Conservation (phyloP, 371 early-diverging fungal species). For the Actinomortierella wolfii region DNA sequence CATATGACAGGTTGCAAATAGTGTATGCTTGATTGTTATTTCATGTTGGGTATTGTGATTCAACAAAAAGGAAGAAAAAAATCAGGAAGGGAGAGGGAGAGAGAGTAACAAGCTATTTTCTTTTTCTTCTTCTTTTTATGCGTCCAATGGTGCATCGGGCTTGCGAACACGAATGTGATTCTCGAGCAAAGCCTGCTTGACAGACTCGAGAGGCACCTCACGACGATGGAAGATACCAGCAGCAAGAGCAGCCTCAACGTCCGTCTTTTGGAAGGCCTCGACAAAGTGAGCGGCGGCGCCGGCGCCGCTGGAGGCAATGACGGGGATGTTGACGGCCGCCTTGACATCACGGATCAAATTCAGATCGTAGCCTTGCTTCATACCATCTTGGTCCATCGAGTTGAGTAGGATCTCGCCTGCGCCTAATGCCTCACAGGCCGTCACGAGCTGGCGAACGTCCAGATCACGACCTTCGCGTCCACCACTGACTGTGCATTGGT, state of each 20-base stretch:
- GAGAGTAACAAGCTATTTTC: too few relatives aligned
- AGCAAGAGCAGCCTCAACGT: constrained; percentile 95
- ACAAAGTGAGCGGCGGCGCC: constrained; percentile 86
- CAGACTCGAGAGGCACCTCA: constrained; percentile 86
- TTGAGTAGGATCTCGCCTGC: constrained; percentile 96
- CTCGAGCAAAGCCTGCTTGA: constrained; percentile 58
- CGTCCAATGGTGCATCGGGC: constrained; percentile 25
- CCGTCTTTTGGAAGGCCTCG: constrained; percentile 80
- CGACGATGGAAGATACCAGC: constrained; percentile 97
- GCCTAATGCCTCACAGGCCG: constrained; percentile 87
- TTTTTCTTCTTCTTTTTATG: constrained; percentile 1
- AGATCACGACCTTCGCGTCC: constrained; percentile 94
- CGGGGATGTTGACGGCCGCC: constrained; percentile 83
- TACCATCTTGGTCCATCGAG: constrained; percentile 98
- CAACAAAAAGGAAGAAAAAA: too few relatives aligned
- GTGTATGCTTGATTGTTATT: too few relatives aligned
- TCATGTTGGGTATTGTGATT: too few relatives aligned
- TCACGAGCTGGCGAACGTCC: constrained; percentile 90
- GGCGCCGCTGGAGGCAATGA: constrained; percentile 97
- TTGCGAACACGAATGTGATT: constrained; percentile 20
- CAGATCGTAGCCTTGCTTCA: constrained; percentile 93
- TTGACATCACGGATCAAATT: constrained; percentile 82
- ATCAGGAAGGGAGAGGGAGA: too few relatives aligned
- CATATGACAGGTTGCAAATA: too few relatives aligned
- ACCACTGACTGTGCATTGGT: constrained; percentile 97